phyloP scores from a whole-genome alignment of 176 grass and related monocot species.

The Aegilops speltoides region DNA sequence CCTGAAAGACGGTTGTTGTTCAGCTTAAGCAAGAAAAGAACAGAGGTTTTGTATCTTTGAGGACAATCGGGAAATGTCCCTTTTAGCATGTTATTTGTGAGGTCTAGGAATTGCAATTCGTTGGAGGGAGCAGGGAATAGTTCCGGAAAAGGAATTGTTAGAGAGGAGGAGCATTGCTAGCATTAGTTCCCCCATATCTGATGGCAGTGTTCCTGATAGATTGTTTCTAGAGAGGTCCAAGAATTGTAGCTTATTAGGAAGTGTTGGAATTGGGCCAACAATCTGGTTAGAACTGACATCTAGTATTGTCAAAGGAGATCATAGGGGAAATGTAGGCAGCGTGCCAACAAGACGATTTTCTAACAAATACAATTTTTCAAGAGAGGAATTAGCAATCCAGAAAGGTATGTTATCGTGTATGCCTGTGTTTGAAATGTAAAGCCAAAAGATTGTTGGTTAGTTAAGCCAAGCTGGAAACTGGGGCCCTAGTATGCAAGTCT shows the following conservation, averaged over 20 bases:
- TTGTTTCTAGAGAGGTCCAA: slow-evolving; percentile 6
- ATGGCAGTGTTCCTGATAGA: background rate
- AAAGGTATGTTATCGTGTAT: too few relatives aligned
- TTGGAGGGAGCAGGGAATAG: background rate
- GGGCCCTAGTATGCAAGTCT: background rate
- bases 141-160: slow-evolving; percentile 6
- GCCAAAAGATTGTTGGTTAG: too few relatives aligned
- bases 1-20: background rate
- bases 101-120: background rate
- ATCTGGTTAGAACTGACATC: too few relatives aligned
- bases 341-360: background rate
- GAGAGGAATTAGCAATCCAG: too few relatives aligned
- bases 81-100: background rate
- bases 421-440: too few relatives aligned
- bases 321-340: background rate
- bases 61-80: background rate
- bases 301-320: background rate
- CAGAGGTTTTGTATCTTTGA: background rate
- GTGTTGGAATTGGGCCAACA: background rate
- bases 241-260: background rate
- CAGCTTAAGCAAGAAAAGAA: background rate
- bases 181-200: background rate
- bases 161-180: background rate
- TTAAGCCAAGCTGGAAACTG: background rate
- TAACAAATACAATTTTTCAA: background rate